Percentiles rank a stretch among this genome's conserved stretches.
These are phyloP conservation scores for Candida odintsovae DNA, from an alignment of 805 yeast species.

Conservation along the genomic window DNA sequence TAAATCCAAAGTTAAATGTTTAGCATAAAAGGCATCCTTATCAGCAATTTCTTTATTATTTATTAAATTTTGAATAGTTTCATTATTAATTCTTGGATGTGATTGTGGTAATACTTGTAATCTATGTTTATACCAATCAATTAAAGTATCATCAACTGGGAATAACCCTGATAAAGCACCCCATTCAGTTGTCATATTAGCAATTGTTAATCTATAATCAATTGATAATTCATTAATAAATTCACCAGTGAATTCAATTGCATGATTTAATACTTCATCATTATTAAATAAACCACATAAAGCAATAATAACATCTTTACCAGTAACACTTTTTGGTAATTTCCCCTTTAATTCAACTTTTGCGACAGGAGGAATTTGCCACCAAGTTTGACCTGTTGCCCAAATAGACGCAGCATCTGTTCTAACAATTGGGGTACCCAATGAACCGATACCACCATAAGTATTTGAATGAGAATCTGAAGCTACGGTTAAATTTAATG, in stretches of 20 bases:
- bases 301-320: constrained; percentile 95
- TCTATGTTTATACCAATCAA: constrained; percentile 74
- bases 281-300: constrained; percentile 90
- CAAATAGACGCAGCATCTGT: constrained; percentile 99
- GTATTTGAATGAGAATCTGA: constrained; percentile 97
- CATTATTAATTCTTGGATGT: constrained; percentile 76
- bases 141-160: constrained; percentile 83
- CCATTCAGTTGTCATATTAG: constrained; percentile 98
- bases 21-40: constrained; percentile 78
- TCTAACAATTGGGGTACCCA: constrained; percentile 97
- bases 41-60: constrained; percentile 49
- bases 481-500: constrained; percentile 88
- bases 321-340: constrained; percentile 83
- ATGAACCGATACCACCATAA: constrained; percentile 92
- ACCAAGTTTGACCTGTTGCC: constrained; percentile 99
- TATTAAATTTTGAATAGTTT: constrained; percentile 49
- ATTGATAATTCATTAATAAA: constrained; percentile 64
- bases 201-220: constrained; percentile 86
- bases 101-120: constrained; percentile 49
- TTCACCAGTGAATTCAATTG: constrained; percentile 88
- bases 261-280: constrained; percentile 90
- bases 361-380: constrained; percentile 99
- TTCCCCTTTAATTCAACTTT: constrained; percentile 79
- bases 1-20: constrained; percentile 77
- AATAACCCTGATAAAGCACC: constrained; percentile 95